Base-by-base conservation (phyloP, 1,284 basidiomycete species). In the Butyriboletus appendiculatus region DNA sequence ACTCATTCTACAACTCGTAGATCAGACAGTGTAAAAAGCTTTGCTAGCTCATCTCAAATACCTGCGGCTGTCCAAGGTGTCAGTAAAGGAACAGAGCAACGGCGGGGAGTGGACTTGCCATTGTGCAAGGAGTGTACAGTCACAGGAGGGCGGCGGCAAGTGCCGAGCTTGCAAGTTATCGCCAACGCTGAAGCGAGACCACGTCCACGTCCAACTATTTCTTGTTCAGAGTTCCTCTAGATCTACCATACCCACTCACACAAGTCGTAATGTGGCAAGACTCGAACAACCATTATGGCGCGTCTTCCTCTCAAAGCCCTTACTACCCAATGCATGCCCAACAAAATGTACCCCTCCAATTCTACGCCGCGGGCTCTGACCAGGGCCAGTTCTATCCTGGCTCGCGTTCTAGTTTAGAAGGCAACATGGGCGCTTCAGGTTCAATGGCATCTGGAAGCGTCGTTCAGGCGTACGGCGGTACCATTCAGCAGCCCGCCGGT, bases 371-470 rank as follows among this genome's bases (percentile, higher is more conserved):
- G 15, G 73, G 74, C 53, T 70, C 76, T 4, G 81, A 82, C 60
- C 74, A 77, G 48, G 79, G 75, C 63, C 72, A 75, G 40, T 89
- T 87, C 68, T 90, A 89, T 68, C 77, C 81, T 34, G 81, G 83
- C 48, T 82, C 88, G 24, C 81, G 88, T 38, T 79, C 88, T 20
- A 90, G 87, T 67, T 71, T 92, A 40, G 89, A 91, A 54, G 88
- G 85, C 20, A 85, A 82, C 62, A 75, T 83, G 58, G 79, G 75
- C n/a, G 70, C 79, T 4, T 82, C 85, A 57, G 84, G 82, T 14
- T 73, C 77, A 26, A 83, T 88, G 48, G 63, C 75, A 7, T 74
- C 78, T 37, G 75, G 72, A 38, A 70, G 75, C 24, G 71, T 71
- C 16, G 66, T 75, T 11, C 71, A 80, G 41, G 72, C 75, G 0